Evolutionary conservation across 192 early-diverging fungal species (phyloP).

Genomic region (Entomortierella parvispora): DNA sequence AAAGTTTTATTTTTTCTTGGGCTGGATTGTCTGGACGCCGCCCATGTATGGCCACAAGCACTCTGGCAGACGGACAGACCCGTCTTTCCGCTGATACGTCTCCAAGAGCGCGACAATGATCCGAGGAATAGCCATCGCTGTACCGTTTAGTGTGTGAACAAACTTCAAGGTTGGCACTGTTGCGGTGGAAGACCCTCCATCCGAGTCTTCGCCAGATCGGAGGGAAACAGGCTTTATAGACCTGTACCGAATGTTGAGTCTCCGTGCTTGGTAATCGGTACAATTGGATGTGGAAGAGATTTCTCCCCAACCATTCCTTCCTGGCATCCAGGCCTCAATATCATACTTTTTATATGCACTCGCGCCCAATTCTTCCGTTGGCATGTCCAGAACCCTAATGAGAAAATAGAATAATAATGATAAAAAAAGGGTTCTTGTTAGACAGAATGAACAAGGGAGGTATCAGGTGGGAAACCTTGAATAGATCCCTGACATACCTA

Average conservation of each 20-base stretch:
- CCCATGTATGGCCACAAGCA: slow-evolving; percentile 79
- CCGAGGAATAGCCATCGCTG: slow-evolving; percentile 90
- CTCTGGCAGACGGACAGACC: slow-evolving; percentile 75
- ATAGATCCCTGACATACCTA: too few relatives aligned
- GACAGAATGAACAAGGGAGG: not conserved
- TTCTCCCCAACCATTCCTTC: slow-evolving; percentile 82
- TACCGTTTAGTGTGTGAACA: slow-evolving; percentile 94
- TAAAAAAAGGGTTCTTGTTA: slow-evolving; percentile 9
- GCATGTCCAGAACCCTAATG: slow-evolving; percentile 90
- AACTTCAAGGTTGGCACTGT: slow-evolving; percentile 63
- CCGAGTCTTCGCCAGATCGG: not conserved
- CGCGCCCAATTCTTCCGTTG: slow-evolving; percentile 91
- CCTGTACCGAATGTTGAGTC: slow-evolving; percentile 80
- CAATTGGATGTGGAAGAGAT: slow-evolving; percentile 93
- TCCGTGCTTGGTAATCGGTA: slow-evolving; percentile 91
- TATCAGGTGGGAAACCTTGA: too few relatives aligned
- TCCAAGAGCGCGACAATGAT: slow-evolving; percentile 90
- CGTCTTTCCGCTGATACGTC: slow-evolving; percentile 79
- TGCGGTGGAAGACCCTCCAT: not conserved
- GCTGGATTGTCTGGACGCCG: slow-evolving; percentile 51
- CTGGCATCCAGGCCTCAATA: slow-evolving; percentile 98
- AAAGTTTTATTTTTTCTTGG: slow-evolving; percentile 11
- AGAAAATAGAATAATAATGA: not conserved
- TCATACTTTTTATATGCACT: slow-evolving; percentile 92
- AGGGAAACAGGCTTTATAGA: slow-evolving; percentile 28